phyloP scores from a whole-genome alignment of 2,329 filamentous ascomycete genomes.

The Diplodia intermedia region DNA sequence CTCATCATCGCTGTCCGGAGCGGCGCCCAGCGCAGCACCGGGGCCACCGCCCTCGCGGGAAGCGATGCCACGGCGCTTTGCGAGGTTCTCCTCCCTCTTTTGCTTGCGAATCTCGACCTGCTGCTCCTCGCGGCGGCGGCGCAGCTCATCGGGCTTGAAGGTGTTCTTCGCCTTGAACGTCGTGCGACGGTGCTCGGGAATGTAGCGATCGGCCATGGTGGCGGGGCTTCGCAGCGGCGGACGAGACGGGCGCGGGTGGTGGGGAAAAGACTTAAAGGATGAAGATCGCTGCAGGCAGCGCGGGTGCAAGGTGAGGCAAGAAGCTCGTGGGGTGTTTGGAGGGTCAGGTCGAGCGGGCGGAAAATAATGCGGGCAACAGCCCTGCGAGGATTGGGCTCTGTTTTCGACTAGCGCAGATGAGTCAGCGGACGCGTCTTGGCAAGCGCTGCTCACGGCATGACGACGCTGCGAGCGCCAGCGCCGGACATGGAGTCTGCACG shows the following conservation, averaged over 20 bases:
- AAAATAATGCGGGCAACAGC: conserved; percentile 33
- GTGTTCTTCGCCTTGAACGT: conserved; percentile 99
- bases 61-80: conserved; percentile 94
- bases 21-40: conserved; percentile 82
- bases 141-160: conserved; percentile 98
- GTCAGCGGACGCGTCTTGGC: conserved; percentile 10
- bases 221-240: conserved; percentile 35
- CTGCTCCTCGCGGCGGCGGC: conserved; percentile 97
- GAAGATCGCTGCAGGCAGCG: conserved; percentile 19
- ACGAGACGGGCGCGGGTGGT: not conserved
- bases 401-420: conserved; percentile 31
- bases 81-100: conserved; percentile 98
- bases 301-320: conserved; percentile 30
- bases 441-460: conserved; percentile 3
- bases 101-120: conserved; percentile 99
- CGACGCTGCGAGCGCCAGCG: not conserved
- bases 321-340: conserved; percentile 29
- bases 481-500: conserved; percentile 7
- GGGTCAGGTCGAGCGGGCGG: conserved; percentile 31
- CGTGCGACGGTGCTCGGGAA: conserved; percentile 97
- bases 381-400: conserved; percentile 32
- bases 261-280: conserved; percentile 7
- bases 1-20: conserved; percentile 97
- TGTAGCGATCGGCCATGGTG: conserved; percentile 97
- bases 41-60: conserved; percentile 74